Conservation (phyloP, 257 asterid species). For the Forsythia suspensa region DNA sequence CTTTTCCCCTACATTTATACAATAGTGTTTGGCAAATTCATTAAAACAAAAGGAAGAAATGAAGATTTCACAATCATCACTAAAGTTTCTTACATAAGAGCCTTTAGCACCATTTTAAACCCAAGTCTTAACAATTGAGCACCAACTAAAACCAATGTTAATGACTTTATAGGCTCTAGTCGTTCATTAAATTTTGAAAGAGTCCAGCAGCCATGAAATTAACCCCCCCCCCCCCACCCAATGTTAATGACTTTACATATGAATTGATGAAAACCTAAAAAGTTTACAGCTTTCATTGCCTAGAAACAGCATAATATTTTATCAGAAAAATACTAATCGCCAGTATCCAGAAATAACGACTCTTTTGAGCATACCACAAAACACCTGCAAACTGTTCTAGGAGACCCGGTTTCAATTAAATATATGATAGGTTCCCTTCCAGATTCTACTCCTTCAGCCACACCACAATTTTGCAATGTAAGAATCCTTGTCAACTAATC, state of each 20-base stretch:
- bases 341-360: not conserved
- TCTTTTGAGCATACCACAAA: not conserved
- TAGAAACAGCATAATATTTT: not conserved
- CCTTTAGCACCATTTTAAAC: not conserved
- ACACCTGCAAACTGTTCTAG: not conserved
- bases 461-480: not conserved
- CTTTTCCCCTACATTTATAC: not conserved
- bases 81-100: not conserved
- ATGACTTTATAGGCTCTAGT: not conserved
- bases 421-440: not conserved
- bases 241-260: not conserved
- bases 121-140: not conserved
- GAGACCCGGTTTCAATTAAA: not conserved
- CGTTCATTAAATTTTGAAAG: not conserved
- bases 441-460: not conserved
- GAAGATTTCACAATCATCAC: not conserved
- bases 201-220: not conserved
- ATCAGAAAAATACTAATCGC: not conserved
- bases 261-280: not conserved
- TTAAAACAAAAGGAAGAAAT: not conserved
- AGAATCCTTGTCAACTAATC: not conserved
- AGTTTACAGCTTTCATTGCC: not conserved
- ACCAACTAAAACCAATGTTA: not conserved
- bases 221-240: not conserved
- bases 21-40: not conserved